Evolutionary conservation across 306 rosid genomes (phyloP).

Genomic region (Cercis canadensis): DNA sequence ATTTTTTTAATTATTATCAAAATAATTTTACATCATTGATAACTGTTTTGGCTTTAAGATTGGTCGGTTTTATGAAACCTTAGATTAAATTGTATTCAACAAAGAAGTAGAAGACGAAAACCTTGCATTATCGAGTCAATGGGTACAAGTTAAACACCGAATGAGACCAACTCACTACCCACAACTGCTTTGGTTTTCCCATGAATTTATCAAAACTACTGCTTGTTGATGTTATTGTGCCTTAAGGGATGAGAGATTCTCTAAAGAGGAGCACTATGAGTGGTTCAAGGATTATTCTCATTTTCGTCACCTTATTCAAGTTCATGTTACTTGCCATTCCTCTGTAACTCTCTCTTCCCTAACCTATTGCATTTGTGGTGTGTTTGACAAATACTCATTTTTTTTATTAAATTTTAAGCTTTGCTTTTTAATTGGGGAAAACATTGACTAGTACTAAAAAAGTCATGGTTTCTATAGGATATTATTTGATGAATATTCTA

Average conservation of each 20-base stretch:
- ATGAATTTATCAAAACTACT: neutral
- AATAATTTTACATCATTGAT: too few species aligned
- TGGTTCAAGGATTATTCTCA: conserved; percentile 96
- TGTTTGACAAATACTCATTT: neutral
- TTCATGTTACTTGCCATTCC: conserved; percentile 65
- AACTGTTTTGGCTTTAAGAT: too few species aligned
- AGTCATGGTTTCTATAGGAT: too few species aligned
- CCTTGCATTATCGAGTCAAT: conserved; percentile 31
- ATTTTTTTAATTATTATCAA: too few species aligned
- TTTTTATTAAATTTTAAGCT: neutral
- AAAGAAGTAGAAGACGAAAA: conserved; percentile 6
- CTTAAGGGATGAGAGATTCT: conserved; percentile 80
- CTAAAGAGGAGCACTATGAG: conserved; percentile 81
- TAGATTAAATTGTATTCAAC: neutral
- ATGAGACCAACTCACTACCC: conserved; percentile 38
- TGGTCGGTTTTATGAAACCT: too few species aligned
- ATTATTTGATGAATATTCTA: too few species aligned
- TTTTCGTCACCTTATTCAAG: conserved; percentile 82
- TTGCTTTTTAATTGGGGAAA: neutral
- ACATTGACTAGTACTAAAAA: too few species aligned
- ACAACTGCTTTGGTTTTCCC: conserved; percentile 44
- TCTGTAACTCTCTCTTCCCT: conserved; percentile 49
- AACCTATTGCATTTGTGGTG: neutral
- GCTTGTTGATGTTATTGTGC: conserved; percentile 17
- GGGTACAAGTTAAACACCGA: conserved; percentile 40